A percentile compares a stretch with the other conserved stretches of the same genome.
Conservation (phyloP, 2,329 filamentous ascomycete genomes). For the Aspergillus pseudoterreus region DNA sequence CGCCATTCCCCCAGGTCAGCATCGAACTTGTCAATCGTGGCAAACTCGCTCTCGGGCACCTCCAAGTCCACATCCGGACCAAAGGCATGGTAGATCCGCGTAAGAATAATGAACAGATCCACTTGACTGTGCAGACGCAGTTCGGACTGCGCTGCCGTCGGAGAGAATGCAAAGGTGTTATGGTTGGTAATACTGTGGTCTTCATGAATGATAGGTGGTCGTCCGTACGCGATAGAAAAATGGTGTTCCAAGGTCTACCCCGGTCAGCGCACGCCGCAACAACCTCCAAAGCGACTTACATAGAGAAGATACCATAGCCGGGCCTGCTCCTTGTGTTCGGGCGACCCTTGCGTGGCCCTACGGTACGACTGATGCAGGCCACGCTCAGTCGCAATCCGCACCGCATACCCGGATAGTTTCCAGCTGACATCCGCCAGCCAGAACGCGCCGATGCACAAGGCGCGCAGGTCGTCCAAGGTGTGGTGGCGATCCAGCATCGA, state of each 20-base stretch:
- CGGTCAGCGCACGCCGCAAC: background rate
- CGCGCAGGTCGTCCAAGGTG: slow-evolving; percentile 50
- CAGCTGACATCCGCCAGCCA: slow-evolving; percentile 54
- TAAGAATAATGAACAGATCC: slow-evolving; percentile 43
- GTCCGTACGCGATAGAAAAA: slow-evolving; percentile 43
- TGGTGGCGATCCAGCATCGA: slow-evolving; percentile 52
- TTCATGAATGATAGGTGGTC: slow-evolving; percentile 43
- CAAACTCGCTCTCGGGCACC: slow-evolving; percentile 38
- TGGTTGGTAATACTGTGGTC: slow-evolving; percentile 36
- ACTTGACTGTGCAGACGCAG: slow-evolving; percentile 41
- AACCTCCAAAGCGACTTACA: slow-evolving; percentile 23
- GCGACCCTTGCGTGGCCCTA: slow-evolving; percentile 35
- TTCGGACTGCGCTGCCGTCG: slow-evolving; percentile 31
- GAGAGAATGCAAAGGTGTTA: slow-evolving; percentile 28
- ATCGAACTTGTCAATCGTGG: slow-evolving; percentile 40
- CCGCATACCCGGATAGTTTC: slow-evolving; percentile 44
- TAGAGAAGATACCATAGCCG: slow-evolving; percentile 42
- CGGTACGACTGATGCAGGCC: slow-evolving; percentile 42
- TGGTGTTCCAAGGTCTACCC: slow-evolving; percentile 40
- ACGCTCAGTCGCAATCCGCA: slow-evolving; percentile 42
- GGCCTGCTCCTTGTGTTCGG: slow-evolving; percentile 35
- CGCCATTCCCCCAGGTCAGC: slow-evolving; percentile 38
- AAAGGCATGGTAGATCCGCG: slow-evolving; percentile 42
- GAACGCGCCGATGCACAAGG: slow-evolving; percentile 53
- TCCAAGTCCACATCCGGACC: slow-evolving; percentile 42